Evolutionary conservation across 192 early-diverging fungal species (phyloP).

Genomic region (Podila clonocystis): DNA sequence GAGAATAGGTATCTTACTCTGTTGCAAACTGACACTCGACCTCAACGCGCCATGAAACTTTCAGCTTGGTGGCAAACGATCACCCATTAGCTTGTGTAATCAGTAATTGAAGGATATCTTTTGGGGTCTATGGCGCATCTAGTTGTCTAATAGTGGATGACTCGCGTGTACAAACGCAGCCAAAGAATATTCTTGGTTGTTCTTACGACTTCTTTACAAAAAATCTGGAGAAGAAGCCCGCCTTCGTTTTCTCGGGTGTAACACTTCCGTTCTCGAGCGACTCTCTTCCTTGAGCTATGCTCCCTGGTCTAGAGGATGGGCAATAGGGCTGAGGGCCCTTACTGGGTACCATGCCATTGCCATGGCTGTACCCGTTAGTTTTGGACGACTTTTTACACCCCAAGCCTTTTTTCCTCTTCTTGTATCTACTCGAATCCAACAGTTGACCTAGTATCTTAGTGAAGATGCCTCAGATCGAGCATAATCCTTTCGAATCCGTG

Average conservation of each 20-base stretch:
- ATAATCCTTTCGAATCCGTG: background rate
- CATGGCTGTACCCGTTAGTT: background rate
- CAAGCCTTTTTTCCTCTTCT: conserved; percentile 36
- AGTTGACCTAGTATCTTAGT: background rate
- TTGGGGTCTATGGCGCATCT: too few relatives aligned
- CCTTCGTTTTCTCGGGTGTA: conserved; percentile 6
- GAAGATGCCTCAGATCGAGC: background rate
- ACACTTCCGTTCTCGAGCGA: background rate
- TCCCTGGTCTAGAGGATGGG: background rate
- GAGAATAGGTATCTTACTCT: too few relatives aligned
- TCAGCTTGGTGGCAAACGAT: too few relatives aligned
- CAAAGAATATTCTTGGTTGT: background rate
- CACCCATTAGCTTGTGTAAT: too few relatives aligned
- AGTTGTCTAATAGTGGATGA: too few relatives aligned
- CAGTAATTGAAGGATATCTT: too few relatives aligned
- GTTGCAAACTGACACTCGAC: too few relatives aligned
- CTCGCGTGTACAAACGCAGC: background rate
- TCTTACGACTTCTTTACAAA: conserved; percentile 14
- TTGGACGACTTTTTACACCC: background rate
- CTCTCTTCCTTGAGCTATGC: background rate
- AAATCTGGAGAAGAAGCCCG: conserved; percentile 15
- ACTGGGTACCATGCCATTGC: background rate
- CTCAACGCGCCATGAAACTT: too few relatives aligned
- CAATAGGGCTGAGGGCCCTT: background rate
- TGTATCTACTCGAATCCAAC: conserved; percentile 20